Conservation (phyloP, 176 grass and related monocot species). For the Poa annua region DNA sequence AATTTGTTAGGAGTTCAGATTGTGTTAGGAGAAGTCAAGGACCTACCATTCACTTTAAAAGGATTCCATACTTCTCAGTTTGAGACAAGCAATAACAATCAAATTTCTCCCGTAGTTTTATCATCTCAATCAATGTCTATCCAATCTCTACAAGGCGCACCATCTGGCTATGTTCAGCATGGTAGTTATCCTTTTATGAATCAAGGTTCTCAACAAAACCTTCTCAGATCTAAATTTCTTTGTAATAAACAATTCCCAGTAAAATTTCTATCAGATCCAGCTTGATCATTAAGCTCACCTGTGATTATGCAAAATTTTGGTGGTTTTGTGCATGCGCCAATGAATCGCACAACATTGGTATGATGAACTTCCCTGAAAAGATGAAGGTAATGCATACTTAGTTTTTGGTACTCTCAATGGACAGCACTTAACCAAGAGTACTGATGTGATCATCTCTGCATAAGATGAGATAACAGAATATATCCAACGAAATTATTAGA, state of each 20-base stretch:
- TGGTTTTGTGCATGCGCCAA: constrained; percentile 92
- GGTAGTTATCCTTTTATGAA: not conserved
- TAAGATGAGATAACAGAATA: constrained; percentile 10
- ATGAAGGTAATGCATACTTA: constrained; percentile 39
- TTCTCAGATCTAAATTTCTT: constrained; percentile 13
- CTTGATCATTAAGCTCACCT: constrained; percentile 60
- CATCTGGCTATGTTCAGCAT: not conserved
- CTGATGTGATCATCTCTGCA: constrained; percentile 3
- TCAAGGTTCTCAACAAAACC: constrained; percentile 4
- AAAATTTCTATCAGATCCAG: constrained; percentile 22
- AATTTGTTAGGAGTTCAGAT: not conserved
- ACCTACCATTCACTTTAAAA: not conserved
- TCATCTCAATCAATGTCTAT: not conserved
- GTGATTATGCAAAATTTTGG: constrained; percentile 93
- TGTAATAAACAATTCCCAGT: constrained; percentile 18
- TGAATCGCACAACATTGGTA: constrained; percentile 95
- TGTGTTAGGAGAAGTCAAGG: not conserved
- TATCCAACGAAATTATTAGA: not conserved
- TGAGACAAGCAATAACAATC: not conserved
- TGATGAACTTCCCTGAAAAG: constrained; percentile 92
- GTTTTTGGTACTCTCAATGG: constrained; percentile 23
- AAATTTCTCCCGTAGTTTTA: not conserved
- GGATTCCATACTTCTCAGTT: not conserved
- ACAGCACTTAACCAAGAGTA: constrained; percentile 2
- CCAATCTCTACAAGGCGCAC: not conserved